Base-by-base conservation (phyloP, 192 early-diverging fungal species). In the Podochytrium sp. region DNA sequence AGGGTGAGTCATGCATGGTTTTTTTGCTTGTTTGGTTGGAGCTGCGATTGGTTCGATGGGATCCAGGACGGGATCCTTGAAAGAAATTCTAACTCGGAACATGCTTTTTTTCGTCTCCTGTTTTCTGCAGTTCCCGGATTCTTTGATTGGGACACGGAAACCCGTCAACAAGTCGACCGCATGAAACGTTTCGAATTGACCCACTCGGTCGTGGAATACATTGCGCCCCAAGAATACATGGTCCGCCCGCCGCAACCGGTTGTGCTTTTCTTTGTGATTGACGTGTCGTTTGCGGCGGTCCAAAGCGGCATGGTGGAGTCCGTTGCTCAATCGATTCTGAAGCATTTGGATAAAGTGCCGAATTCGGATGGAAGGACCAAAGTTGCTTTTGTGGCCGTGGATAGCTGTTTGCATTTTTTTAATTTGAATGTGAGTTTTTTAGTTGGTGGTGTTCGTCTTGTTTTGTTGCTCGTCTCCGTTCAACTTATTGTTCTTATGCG, bases 161-260 rank as follows among this genome's bases (percentile, higher is more conserved):
- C 91, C 14, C 89, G 95, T 77, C 80, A 83, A 59, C 92, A 88
- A 35, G 86, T 89, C 27, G 92, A 99, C 77, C 88, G 95, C 47
- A 92, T 95, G 93, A 80, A 89, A 51, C 90, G 96, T 32, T 84
- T 93, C 6, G 97, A 99, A 61, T 81, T 99, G 55, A 97, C 92
- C 71, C 86, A 96, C 76, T 83, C 89, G 5, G 92, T 93, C 40
- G 92, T 99, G 0, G 97, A 99, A 80, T 98, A 93, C 82, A 85
- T 98, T 67, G 97, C 97, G 23, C 96, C 97, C 3, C 91, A 92
- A 69, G 96, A 98, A 78, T 99, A 99, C 79, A 99, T 98, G 96
- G 91, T 92, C 30, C 92, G 97, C 2, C 97, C 97, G n/a, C 97
- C 97, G 50, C 95, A 97, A 82, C 95, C 97, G 27, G 91, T 95